Evolutionary conservation across 83 land plant genomes (phyloP), one percentile per base, ranked within the genome.

Genomic region (Picea engelmannii): DNA sequence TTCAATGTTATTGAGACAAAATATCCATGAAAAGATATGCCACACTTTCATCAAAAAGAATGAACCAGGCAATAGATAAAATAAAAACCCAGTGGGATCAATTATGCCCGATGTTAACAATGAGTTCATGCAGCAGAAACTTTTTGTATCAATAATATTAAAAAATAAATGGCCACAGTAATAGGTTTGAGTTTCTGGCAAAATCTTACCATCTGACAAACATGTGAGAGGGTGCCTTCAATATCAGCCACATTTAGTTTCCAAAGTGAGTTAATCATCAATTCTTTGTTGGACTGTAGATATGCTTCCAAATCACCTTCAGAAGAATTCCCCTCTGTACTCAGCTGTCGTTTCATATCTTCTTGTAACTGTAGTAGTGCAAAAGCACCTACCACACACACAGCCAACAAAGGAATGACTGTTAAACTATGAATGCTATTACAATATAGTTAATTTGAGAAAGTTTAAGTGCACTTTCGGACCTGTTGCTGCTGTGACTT

Each of bases 401-500:
- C 20, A 65, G 35, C 21, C 70, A 42, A 81, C 24, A 11, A 17
- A 67, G 42, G 59, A 66, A 49, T 4, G 24, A 40, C 4, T 0
- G 1, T 52, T 24, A 55, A 40, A 79, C 76, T 42, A 42, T 47
- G 21, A n/a, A 20, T 73, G 52, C n/a, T 42, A 73, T n/a, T 17
- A 44, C 52, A 23, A 44, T 44, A 44, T 21, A 21, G 73, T 13
- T 47, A 47, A 47, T 47, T 23, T 73, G 42, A 59, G 44, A 62
- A 35, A 60, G 44, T 3, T 31, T 13, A 71, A n/a, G 47, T 62
- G 24, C 40, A 40, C 13, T 5, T n/a, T 47, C 86, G 70, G 10
- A 91, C 94, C 94, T 87, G 95, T 90, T 66, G 95, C 96, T 75
- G 95, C 96, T 63, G 96, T 94, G 20, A 94, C 93, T 85, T 94